Evolutionary conservation across 116 monocot species (phyloP).

Genomic region (Zostera marina): DNA sequence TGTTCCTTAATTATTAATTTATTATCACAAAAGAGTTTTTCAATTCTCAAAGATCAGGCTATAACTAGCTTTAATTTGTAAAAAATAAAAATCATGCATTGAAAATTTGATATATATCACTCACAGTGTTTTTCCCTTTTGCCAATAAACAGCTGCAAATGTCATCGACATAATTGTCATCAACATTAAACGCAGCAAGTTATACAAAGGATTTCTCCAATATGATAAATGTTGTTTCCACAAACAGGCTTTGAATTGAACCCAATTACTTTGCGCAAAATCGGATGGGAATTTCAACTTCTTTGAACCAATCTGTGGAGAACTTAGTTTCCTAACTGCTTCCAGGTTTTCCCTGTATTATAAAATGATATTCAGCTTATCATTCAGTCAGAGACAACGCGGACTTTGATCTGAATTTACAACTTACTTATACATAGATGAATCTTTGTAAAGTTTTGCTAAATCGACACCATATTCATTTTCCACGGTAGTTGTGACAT

Average conservation of each 20-base stretch:
- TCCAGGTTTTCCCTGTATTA: constrained; percentile 26
- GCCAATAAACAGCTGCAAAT: constrained; percentile 30
- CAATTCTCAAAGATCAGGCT: too few species aligned
- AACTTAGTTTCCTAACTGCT: constrained; percentile 17
- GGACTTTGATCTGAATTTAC: neutral
- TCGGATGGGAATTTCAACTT: constrained; percentile 31
- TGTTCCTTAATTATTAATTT: too few species aligned
- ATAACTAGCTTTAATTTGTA: too few species aligned
- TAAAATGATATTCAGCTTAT: neutral
- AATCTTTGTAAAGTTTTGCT: constrained; percentile 29
- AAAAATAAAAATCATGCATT: too few species aligned
- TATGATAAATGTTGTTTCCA: constrained; percentile 56
- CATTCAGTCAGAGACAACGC: neutral
- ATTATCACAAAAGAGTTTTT: too few species aligned
- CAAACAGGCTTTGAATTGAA: constrained; percentile 30
- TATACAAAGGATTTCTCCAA: constrained; percentile 64
- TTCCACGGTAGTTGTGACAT: too few species aligned
- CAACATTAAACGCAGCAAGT: constrained; percentile 24
- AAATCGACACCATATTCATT: constrained; percentile 44
- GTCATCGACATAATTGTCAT: constrained; percentile 6
- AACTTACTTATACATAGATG: constrained; percentile 27
- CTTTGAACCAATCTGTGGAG: constrained; percentile 21
- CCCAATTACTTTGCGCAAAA: constrained; percentile 26
- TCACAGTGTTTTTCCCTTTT: constrained; percentile 44
- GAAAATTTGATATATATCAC: too few species aligned